phyloP scores from a whole-genome alignment of 106 monocot genomes.

The Dioscorea alata region DNA sequence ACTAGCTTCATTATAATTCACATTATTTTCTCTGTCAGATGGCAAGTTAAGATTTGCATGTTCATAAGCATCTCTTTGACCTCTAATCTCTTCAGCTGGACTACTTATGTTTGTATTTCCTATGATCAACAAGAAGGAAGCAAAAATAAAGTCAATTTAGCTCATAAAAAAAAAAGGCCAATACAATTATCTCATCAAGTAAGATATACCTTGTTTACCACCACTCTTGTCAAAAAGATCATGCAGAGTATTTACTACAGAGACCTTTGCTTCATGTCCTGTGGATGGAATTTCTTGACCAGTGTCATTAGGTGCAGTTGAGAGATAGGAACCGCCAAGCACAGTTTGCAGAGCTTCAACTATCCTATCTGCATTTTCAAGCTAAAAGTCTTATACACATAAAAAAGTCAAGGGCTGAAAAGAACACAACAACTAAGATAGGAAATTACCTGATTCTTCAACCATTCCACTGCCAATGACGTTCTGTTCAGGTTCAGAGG shows the following conservation, averaged over 20 bases:
- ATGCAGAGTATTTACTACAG: slow-evolving; percentile 19
- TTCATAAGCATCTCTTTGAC: slow-evolving; percentile 2
- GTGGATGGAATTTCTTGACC: slow-evolving; percentile 21
- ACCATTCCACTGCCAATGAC: slow-evolving; percentile 13
- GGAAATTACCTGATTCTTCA: slow-evolving; percentile 41
- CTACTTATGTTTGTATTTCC: slow-evolving; percentile 21
- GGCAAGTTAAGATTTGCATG: slow-evolving; percentile 9
- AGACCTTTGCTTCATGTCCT: slow-evolving; percentile 9
- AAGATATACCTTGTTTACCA: slow-evolving; percentile 27
- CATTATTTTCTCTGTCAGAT: slow-evolving; percentile 3
- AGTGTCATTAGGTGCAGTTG: background rate
- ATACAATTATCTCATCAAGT: background rate
- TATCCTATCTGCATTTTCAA: slow-evolving; percentile 4
- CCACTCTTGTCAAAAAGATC: slow-evolving; percentile 25
- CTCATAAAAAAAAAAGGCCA: background rate
- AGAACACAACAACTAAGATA: background rate
- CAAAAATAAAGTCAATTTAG: background rate
- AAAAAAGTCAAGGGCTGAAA: too few relatives aligned
- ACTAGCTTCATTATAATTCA: slow-evolving; percentile 3
- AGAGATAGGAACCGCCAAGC: slow-evolving; percentile 4
- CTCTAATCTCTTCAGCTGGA: slow-evolving; percentile 17
- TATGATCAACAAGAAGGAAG: slow-evolving; percentile 10
- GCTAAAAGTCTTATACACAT: background rate
- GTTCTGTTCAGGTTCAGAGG: slow-evolving; percentile 4
- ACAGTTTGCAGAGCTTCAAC: background rate